These are phyloP conservation scores for Penicillium waksmanii DNA, from an alignment of 495 filamentous ascomycete genomes.

Conservation along the genomic window DNA sequence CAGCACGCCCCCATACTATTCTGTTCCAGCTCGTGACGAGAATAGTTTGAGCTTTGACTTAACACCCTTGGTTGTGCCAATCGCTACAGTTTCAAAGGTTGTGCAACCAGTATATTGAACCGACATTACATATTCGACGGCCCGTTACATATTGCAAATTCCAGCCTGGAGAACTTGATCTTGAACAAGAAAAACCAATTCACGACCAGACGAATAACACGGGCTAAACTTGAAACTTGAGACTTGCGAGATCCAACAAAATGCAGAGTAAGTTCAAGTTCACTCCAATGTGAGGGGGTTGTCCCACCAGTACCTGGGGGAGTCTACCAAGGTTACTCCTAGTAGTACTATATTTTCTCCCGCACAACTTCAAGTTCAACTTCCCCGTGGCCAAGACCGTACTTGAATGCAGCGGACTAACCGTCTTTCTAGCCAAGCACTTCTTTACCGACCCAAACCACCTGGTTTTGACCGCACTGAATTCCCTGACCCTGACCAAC, in stretches of 20 bases:
- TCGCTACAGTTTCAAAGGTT: not conserved
- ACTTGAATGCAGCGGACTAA: conserved; percentile 1
- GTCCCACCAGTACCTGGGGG: too few species aligned
- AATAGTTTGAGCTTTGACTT: not conserved
- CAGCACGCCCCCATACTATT: conserved; percentile 3
- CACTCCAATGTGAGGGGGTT: conserved; percentile 12
- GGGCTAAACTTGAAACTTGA: not conserved
- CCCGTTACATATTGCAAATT: not conserved
- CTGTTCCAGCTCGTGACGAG: not conserved
- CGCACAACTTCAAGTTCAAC: too few species aligned
- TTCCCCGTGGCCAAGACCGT: not conserved
- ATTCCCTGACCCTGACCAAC: conserved; percentile 80
- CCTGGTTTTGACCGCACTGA: conserved; percentile 78
- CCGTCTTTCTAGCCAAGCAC: conserved; percentile 65
- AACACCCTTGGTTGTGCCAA: not conserved
- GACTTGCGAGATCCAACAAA: conserved; percentile 2
- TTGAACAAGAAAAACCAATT: not conserved
- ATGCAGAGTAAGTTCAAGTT: conserved; percentile 31
- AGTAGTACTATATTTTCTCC: too few species aligned
- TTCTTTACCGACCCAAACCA: conserved; percentile 87
- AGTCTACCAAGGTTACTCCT: too few species aligned
- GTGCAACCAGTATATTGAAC: not conserved
- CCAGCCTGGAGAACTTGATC: not conserved
- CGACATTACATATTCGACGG: too few species aligned
- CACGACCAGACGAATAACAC: not conserved